Percentiles rank a stretch among this genome's conserved stretches.
Evolutionary conservation across 1,284 basidiomycete genomes (phyloP).

Genomic region (Cryptococcus sp.): DNA sequence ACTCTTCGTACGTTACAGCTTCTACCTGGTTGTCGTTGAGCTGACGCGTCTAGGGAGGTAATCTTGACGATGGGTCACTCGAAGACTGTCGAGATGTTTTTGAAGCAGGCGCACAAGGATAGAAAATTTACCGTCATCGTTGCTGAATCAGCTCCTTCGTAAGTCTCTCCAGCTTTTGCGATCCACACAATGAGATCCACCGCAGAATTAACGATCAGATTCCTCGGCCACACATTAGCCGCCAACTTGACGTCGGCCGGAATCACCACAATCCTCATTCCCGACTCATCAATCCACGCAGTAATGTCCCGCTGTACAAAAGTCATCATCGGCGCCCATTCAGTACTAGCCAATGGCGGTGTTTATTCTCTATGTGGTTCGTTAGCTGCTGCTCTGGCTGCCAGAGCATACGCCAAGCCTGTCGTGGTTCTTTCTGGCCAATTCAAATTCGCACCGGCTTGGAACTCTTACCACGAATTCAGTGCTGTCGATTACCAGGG

Average conservation of each 20-base stretch:
- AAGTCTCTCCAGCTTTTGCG: no score
- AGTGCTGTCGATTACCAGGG: slow-evolving; percentile 82
- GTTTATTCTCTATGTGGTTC: slow-evolving; percentile 86
- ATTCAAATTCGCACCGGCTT: slow-evolving; percentile 91
- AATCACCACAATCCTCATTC: slow-evolving; percentile 90
- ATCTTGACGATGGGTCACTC: slow-evolving; percentile 94
- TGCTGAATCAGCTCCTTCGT: slow-evolving; percentile 89
- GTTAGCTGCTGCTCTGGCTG: slow-evolving; percentile 77
- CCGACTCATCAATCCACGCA: slow-evolving; percentile 90
- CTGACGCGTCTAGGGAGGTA: slow-evolving; percentile 66
- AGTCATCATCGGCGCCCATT: slow-evolving; percentile 87
- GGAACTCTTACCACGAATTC: slow-evolving; percentile 86
- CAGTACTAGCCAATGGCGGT: slow-evolving; percentile 91
- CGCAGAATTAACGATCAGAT: slow-evolving; percentile 52
- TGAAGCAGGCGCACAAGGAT: slow-evolving; percentile 83
- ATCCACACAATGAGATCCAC: no score
- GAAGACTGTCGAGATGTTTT: slow-evolving; percentile 86
- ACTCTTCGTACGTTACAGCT: slow-evolving; percentile 70
- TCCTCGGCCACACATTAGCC: slow-evolving; percentile 81
- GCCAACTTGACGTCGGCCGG: slow-evolving; percentile 68
- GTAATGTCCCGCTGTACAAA: slow-evolving; percentile 97
- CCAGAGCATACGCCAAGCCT: slow-evolving; percentile 86
- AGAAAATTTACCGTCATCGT: slow-evolving; percentile 95
- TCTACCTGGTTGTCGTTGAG: not conserved
- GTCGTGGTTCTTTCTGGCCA: slow-evolving; percentile 92